A percentile compares a stretch with the other conserved stretches of the same genome.
Conservation (phyloP, 148 eudicot genomes). For the Dysphania ambrosioides region DNA sequence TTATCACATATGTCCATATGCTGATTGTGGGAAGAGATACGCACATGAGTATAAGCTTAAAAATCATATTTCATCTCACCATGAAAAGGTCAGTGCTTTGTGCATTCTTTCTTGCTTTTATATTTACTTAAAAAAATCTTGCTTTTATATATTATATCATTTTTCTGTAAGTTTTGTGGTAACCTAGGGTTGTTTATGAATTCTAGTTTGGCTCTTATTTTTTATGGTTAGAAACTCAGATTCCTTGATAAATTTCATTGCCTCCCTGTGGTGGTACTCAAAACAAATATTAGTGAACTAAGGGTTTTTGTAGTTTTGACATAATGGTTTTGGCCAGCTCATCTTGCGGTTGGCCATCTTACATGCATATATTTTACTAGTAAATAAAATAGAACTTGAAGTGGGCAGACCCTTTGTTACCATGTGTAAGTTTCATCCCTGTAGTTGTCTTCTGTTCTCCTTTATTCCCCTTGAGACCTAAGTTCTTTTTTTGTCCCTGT, state of each 20-base stretch:
- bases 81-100: constrained; percentile 66
- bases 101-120: background rate
- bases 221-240: background rate
- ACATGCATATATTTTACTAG: background rate
- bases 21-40: constrained; percentile 93
- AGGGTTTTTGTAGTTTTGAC: background rate
- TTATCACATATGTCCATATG: constrained; percentile 85
- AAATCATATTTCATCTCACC: constrained; percentile 75
- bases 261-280: background rate
- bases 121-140: too few relatives aligned
- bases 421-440: background rate
- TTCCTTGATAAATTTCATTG: background rate
- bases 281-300: too few relatives aligned
- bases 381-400: background rate
- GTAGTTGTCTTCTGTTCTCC: background rate
- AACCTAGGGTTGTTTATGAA: background rate
- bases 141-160: background rate
- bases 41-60: constrained; percentile 94
- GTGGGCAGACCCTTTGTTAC: background rate
- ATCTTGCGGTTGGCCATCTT: background rate
- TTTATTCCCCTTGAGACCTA: background rate
- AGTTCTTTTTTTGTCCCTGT: too few relatives aligned
- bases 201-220: background rate
- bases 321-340: background rate
- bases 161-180: background rate